Percentiles rank a stretch among this genome's conserved stretches.
Evolutionary conservation across 768 basidiomycete genomes (phyloP).

Genomic region (Rhodotorula babjevae): DNA sequence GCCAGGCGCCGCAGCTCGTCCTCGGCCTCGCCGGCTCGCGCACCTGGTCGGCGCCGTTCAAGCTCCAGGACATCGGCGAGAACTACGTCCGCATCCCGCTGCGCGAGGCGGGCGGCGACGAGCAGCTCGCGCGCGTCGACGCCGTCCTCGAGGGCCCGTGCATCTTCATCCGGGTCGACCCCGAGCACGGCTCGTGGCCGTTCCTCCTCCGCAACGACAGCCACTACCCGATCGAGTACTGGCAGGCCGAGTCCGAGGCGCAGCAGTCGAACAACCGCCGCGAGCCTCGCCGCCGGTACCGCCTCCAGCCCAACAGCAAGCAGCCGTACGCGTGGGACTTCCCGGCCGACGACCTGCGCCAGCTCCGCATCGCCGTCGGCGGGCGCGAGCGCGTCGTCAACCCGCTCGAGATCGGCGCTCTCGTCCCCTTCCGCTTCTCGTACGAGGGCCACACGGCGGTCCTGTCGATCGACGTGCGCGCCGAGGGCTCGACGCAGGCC

Average conservation of each 20-base stretch:
- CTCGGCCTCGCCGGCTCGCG: conserved; percentile 78
- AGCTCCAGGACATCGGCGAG: conserved; percentile 81
- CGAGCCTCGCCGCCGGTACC: conserved; percentile 50
- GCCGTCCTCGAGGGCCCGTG: conserved; percentile 77
- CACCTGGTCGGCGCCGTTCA: conserved; percentile 86
- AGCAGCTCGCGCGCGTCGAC: conserved; percentile 66
- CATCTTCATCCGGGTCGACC: conserved; percentile 73
- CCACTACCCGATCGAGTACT: conserved; percentile 62
- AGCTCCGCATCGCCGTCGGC: conserved; percentile 62
- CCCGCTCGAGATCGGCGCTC: conserved; percentile 90
- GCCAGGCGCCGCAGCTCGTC: conserved; percentile 69
- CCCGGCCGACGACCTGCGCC: conserved; percentile 77
- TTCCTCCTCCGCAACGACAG: conserved; percentile 86
- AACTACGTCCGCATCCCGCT: conserved; percentile 66
- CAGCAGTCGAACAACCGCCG: neutral
- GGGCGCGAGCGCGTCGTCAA: conserved; percentile 66
- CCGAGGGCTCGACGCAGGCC: conserved; percentile 77
- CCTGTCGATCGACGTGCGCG: conserved; percentile 86
- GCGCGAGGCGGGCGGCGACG: conserved; percentile 39
- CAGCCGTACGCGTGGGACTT: conserved; percentile 86
- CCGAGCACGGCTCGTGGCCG: conserved; percentile 73
- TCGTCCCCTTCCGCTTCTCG: conserved; percentile 77
- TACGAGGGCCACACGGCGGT: conserved; percentile 51
- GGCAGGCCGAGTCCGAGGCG: conserved; percentile 55
- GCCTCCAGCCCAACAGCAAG: conserved; percentile 56